Evolutionary conservation across 2,329 filamentous ascomycete genomes (phyloP).

Genomic region (Ceratocystis cubensis): DNA sequence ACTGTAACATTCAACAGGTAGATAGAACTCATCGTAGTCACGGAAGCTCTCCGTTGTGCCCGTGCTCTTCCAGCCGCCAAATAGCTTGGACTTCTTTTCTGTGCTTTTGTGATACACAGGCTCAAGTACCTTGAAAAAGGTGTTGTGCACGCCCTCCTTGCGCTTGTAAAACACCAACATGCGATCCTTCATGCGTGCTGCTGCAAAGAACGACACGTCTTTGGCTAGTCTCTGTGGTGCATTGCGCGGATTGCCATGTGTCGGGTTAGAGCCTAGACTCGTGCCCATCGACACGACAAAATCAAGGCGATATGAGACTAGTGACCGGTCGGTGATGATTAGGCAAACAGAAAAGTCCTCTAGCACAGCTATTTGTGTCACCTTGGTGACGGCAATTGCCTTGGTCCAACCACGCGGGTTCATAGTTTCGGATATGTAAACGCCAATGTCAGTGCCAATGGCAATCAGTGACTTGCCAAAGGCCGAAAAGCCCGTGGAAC

Average conservation of each 20-base stretch:
- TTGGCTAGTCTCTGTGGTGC: slow-evolving; percentile 88
- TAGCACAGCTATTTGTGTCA: slow-evolving; percentile 86
- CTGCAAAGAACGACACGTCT: slow-evolving; percentile 93
- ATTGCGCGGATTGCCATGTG: slow-evolving; percentile 60
- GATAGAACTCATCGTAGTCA: slow-evolving; percentile 97
- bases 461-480: slow-evolving; percentile 80
- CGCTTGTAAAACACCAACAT: slow-evolving; percentile 95
- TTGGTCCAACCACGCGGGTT: slow-evolving; percentile 84
- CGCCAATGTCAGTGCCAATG: slow-evolving; percentile 87
- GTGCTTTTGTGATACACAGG: slow-evolving; percentile 88
- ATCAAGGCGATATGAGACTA: slow-evolving; percentile 90
- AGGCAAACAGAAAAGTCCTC: slow-evolving; percentile 93
- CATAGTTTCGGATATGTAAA: slow-evolving; percentile 76
- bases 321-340: slow-evolving; percentile 76
- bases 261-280: slow-evolving; percentile 44
- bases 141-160: slow-evolving; percentile 79
- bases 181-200: slow-evolving; percentile 92
- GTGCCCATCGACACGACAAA: slow-evolving; percentile 52
- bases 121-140: slow-evolving; percentile 94
- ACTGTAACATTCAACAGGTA: slow-evolving; percentile 85
- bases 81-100: slow-evolving; percentile 63
- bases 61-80: slow-evolving; percentile 32
- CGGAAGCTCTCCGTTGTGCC: slow-evolving; percentile 82
- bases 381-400: slow-evolving; percentile 62
- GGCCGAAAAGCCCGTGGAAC: slow-evolving; percentile 77